These are phyloP conservation scores for Sideroxylon spinosum DNA, from an alignment of 179 eudicot genomes.

Conservation along the genomic window DNA sequence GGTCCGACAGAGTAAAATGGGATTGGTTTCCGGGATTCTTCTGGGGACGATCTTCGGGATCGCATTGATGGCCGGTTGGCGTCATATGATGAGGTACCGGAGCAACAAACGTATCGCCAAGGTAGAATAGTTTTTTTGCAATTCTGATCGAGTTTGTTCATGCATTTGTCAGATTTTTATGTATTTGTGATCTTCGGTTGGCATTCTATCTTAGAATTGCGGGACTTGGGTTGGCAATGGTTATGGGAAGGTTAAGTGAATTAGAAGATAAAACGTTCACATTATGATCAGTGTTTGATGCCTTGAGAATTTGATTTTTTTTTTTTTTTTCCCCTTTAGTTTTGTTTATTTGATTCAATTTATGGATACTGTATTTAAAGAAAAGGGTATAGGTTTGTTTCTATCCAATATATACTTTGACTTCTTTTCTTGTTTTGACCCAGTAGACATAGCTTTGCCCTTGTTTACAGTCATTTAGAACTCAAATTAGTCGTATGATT, in stretches of 20 bases:
- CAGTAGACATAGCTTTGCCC: no score
- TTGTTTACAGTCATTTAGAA: no score
- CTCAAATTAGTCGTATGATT: no score
- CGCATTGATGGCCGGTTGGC: constrained; percentile 90
- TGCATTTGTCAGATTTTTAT: neutral
- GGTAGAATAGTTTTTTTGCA: constrained; percentile 33
- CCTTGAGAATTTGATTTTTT: no score
- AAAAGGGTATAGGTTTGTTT: neutral
- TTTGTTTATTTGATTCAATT: no score
- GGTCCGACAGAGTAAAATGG: constrained; percentile 45
- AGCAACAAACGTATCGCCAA: constrained; percentile 60
- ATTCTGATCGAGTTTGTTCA: neutral
- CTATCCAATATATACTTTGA: neutral
- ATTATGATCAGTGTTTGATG: neutral
- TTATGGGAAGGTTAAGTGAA: no score
- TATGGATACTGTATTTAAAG: neutral
- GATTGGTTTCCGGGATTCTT: constrained; percentile 75
- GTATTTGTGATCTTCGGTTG: neutral
- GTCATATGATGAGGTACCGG: constrained; percentile 75
- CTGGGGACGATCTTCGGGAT: constrained; percentile 77
- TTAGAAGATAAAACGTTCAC: neutral
- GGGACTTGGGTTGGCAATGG: neutral
- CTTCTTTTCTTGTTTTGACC: neutral
- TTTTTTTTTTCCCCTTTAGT: neutral
- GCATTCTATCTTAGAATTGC: neutral